These are phyloP conservation scores for Plantago major DNA, from an alignment of 257 asterid genomes.

Conservation along the genomic window DNA sequence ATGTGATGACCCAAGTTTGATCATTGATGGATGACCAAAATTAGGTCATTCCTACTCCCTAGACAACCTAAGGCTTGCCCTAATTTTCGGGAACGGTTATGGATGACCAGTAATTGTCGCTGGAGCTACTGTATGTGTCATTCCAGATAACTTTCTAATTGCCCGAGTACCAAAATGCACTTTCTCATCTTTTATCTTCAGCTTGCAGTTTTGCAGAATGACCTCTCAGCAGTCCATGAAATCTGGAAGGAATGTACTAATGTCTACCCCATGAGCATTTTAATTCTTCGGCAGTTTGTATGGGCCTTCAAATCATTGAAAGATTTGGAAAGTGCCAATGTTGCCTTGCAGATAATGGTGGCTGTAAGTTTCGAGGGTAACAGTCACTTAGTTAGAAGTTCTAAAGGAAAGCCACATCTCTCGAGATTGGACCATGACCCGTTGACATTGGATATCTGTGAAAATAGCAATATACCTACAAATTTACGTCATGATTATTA, in stretches of 20 bases:
- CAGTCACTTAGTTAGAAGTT: slow-evolving; percentile 32
- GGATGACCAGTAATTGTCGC: not conserved
- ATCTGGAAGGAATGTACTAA: slow-evolving; percentile 74
- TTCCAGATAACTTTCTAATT: slow-evolving; percentile 20
- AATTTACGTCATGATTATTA: slow-evolving; percentile 23
- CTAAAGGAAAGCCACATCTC: slow-evolving; percentile 43
- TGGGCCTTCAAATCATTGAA: slow-evolving; percentile 62
- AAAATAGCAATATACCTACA: slow-evolving; percentile 17
- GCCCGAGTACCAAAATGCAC: not conserved
- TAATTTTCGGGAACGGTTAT: too few species aligned
- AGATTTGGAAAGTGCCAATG: slow-evolving; percentile 74
- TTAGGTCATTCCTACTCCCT: too few species aligned
- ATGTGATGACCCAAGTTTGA: too few species aligned
- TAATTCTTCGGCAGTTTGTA: slow-evolving; percentile 60
- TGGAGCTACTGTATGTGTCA: not conserved
- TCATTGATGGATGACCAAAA: too few species aligned
- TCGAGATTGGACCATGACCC: slow-evolving; percentile 36
- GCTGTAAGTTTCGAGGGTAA: slow-evolving; percentile 35
- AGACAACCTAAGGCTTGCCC: too few species aligned
- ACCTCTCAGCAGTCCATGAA: slow-evolving; percentile 55
- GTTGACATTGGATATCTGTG: slow-evolving; percentile 25
- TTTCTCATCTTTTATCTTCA: slow-evolving; percentile 44
- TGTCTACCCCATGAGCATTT: slow-evolving; percentile 43
- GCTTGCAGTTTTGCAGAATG: slow-evolving; percentile 85
- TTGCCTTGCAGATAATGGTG: slow-evolving; percentile 68